phyloP scores from a whole-genome alignment of 768 basidiomycete species.

The Ramaria rubella region DNA sequence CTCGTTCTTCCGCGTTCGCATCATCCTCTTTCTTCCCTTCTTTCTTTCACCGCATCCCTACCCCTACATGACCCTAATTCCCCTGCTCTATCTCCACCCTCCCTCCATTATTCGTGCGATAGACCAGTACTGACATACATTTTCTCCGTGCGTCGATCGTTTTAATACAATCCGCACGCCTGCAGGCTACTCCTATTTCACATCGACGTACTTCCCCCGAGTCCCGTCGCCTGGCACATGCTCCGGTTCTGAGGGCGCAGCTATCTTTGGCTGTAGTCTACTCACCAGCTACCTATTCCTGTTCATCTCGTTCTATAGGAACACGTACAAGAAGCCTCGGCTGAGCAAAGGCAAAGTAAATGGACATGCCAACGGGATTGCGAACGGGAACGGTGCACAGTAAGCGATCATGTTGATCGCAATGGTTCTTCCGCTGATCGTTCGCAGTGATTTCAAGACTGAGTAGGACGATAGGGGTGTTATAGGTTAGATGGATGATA shows the following conservation, averaged over 20 bases:
- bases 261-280: slow-evolving; percentile 81
- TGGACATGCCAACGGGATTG: slow-evolving; percentile 23
- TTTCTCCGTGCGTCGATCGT: background rate
- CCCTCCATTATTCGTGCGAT: slow-evolving; percentile 15
- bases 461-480: background rate
- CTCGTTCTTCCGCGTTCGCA: slow-evolving; percentile 16
- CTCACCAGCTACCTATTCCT: slow-evolving; percentile 87
- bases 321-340: slow-evolving; percentile 67
- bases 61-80: background rate
- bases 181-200: slow-evolving; percentile 75
- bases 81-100: slow-evolving; percentile 6
- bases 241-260: slow-evolving; percentile 83
- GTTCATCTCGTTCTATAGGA: slow-evolving; percentile 93
- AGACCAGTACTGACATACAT: slow-evolving; percentile 23
- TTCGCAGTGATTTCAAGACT: background rate
- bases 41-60: background rate
- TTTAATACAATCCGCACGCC: background rate
- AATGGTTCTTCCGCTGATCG: background rate
- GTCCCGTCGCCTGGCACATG: slow-evolving; percentile 78
- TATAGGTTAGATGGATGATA: background rate
- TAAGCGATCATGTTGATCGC: background rate
- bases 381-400: slow-evolving; percentile 2
- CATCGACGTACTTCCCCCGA: slow-evolving; percentile 42
- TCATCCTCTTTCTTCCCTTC: slow-evolving; percentile 5
- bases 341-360: slow-evolving; percentile 32